These are phyloP conservation scores for Nyssa sinensis DNA, from an alignment of 148 eudicot species.

Conservation along the genomic window DNA sequence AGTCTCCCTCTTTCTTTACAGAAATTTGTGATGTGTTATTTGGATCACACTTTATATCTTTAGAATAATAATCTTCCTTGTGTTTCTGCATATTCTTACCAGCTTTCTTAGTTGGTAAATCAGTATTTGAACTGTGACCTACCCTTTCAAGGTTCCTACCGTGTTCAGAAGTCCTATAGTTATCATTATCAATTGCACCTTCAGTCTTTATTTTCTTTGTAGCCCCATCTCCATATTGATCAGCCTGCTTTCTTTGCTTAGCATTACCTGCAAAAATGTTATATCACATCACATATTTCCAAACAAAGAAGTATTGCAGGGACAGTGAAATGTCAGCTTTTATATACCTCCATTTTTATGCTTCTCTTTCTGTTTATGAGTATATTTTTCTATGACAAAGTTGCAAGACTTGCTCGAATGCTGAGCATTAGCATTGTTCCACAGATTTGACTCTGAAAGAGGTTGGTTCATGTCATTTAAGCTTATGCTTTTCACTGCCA, in stretches of 20 bases:
- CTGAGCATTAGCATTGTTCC: conserved; percentile 14
- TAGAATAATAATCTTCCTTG: conserved; percentile 3
- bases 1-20: conserved; percentile 15
- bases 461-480: conserved; percentile 25
- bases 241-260: conserved; percentile 31
- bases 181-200: conserved; percentile 11
- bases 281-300: conserved; percentile 3
- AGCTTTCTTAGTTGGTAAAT: conserved; percentile 21
- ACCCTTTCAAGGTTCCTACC: conserved; percentile 9
- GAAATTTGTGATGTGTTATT: conserved; percentile 14
- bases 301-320: not conserved
- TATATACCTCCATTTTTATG: conserved; percentile 23
- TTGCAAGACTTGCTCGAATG: conserved; percentile 12
- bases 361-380: conserved; percentile 26
- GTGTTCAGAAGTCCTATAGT: conserved; percentile 8
- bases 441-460: too few relatives aligned
- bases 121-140: not conserved
- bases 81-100: conserved; percentile 19
- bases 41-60: conserved; percentile 21
- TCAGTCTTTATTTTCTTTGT: conserved; percentile 34
- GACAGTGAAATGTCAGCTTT: not conserved
- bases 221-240: conserved; percentile 20
- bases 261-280: conserved; percentile 36
- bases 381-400: conserved; percentile 12
- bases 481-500: conserved; percentile 28